Base-by-base conservation (phyloP, 306 rosid species). In the Citrullus mucosospermus region DNA sequence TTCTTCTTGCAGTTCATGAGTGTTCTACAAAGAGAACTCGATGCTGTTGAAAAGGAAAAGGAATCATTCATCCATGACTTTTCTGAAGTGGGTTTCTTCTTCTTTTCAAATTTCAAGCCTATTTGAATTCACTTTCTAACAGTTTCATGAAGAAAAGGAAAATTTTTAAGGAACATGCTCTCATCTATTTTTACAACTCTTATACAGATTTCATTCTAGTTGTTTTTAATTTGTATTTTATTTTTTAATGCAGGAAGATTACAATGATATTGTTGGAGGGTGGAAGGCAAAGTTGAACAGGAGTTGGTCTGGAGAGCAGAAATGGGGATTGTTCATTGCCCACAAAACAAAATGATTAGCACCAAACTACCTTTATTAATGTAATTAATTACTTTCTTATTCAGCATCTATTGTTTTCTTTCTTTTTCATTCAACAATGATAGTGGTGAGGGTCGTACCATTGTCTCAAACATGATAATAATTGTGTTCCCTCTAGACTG, bases 231-330 rank as follows among this genome's bases (percentile, higher is more conserved):
- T 36, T 34, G 48, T 6, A 2, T 1, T 60, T 13, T 22, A 0
- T 9, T 39, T 69, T 17, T 15, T 5, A 46, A 72, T 55, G 34
- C 91, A 90, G 95, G 90, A 83, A 69, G 91, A 90, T 79, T 88
- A 84, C 86, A 80, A 73, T 79, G 91, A 87, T 28, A 84, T 84
- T 18, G 86, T 85, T 3, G 79, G 71, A 55, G 88, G 87, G 76
- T 90, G 95, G 95, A 85, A 83, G 82, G 87, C 88, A 56, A 90
- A 90, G 81, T 78, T 85, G 84, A 83, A 3, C 53, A 87, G 95
- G 82, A 81, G 81, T 79, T 86, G 80, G 54, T 77, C 82, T 15
- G 80, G 89, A 32, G 95, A 90, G 85, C 95, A 90, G 79, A 78
- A 75, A 81, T 90, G 95, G 95, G 92, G 92, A 10, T 80, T 84